Conservation (phyloP, 1,284 basidiomycete genomes). For the Singerocomus inundabilis region DNA sequence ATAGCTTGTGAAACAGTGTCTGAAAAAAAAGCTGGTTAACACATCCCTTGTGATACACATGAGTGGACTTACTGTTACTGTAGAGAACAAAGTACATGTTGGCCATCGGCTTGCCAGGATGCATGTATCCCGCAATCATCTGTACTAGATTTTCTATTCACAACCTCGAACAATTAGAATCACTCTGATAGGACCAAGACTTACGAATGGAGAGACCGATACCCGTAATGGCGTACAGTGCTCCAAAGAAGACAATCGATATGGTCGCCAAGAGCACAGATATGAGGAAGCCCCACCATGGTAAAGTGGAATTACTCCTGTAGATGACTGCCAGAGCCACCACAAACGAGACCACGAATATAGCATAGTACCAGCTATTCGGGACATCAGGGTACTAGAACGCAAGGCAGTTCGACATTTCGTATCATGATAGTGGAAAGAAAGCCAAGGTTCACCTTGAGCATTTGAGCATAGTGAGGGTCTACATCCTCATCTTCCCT, state of each 20-base stretch:
- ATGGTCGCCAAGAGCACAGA: constrained; percentile 40
- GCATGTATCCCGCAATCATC: constrained; percentile 60
- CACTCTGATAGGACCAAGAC: background rate
- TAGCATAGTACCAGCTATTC: constrained; percentile 46
- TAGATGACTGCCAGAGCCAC: constrained; percentile 48
- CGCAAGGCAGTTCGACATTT: background rate
- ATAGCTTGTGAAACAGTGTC: constrained; percentile 45
- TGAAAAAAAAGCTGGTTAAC: constrained; percentile 10
- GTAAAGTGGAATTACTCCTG: constrained; percentile 48
- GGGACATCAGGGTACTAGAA: constrained; percentile 46
- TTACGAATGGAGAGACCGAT: constrained; percentile 47
- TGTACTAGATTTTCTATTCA: constrained; percentile 40
- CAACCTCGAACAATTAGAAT: background rate
- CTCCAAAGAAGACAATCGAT: constrained; percentile 48
- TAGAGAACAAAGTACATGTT: constrained; percentile 60
- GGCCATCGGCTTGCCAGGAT: constrained; percentile 57
- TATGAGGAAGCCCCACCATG: constrained; percentile 47
- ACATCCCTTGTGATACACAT: background rate
- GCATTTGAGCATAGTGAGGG: constrained; percentile 56
- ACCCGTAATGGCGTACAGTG: constrained; percentile 54
- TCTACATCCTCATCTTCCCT: constrained; percentile 38
- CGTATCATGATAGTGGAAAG: background rate
- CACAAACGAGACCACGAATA: constrained; percentile 38
- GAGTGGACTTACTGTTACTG: constrained; percentile 40
- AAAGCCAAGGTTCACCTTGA: constrained; percentile 36